phyloP scores from a whole-genome alignment of 192 early-diverging fungal species.

The Coemansia sp. region DNA sequence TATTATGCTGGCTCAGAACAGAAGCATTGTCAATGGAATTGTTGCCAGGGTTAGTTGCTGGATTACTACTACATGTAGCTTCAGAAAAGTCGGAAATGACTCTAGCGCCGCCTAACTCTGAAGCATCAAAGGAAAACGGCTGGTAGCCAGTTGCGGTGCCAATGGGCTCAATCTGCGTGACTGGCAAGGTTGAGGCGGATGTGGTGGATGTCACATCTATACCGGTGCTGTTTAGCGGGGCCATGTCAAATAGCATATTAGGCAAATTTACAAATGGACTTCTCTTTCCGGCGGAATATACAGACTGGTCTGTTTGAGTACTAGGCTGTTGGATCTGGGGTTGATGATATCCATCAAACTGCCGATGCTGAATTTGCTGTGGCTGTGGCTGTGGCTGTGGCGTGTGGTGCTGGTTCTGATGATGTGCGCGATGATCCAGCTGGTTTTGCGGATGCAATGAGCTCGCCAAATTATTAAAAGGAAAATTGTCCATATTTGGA shows the following conservation, averaged over 20 bases:
- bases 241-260: constrained; percentile 6
- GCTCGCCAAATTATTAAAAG: constrained; percentile 33
- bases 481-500: constrained; percentile 44
- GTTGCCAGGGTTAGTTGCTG: not conserved
- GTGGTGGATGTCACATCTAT: constrained; percentile 1
- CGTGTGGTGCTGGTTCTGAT: constrained; percentile 15
- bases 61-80: not conserved
- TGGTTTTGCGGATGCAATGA: constrained; percentile 26
- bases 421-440: constrained; percentile 8
- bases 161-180: not conserved
- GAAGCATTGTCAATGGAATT: not conserved
- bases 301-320: not conserved
- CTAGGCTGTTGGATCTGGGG: not conserved
- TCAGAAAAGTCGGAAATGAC: not conserved
- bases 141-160: not conserved
- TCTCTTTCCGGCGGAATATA: not conserved
- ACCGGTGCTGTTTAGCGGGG: constrained; percentile 4
- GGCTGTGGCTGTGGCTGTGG: constrained; percentile 17
- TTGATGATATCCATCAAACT: not conserved
- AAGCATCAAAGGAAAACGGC: not conserved
- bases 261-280: constrained; percentile 8
- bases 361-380: constrained; percentile 15
- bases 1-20: constrained; percentile 2
- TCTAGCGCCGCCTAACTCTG: not conserved
- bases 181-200: not conserved